Conservation (phyloP, 2,329 filamentous ascomycete species). For the Oidium heveae region DNA sequence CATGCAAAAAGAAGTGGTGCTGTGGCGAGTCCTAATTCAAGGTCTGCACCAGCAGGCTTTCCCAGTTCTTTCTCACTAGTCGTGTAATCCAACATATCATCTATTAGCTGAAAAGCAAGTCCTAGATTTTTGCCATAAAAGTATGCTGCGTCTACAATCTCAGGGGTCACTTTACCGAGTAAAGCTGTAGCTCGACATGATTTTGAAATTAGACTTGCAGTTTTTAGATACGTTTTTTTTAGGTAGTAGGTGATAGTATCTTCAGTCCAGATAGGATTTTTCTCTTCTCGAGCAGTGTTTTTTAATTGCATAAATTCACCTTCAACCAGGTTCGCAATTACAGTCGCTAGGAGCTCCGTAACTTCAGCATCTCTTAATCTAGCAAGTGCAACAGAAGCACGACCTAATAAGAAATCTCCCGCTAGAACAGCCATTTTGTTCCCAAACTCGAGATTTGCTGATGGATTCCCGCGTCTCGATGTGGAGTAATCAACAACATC, state of each 20-base stretch:
- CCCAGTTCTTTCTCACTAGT: constrained; percentile 62
- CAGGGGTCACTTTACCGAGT: constrained; percentile 48
- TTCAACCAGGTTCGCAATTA: constrained; percentile 92
- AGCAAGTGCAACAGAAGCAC: constrained; percentile 81
- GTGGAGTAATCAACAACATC: constrained; percentile 91
- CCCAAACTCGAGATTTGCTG: constrained; percentile 83
- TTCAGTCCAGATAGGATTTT: constrained; percentile 62
- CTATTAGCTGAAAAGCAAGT: constrained; percentile 86
- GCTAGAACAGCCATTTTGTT: constrained; percentile 98
- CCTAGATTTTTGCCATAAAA: constrained; percentile 81
- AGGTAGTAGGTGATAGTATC: constrained; percentile 82
- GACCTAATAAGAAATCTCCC: constrained; percentile 83
- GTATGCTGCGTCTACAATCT: constrained; percentile 79
- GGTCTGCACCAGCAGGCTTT: constrained; percentile 81
- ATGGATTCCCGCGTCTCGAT: constrained; percentile 58
- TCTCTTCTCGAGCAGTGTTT: constrained; percentile 78
- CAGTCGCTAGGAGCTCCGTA: constrained; percentile 77
- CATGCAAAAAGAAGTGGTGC: constrained; percentile 88
- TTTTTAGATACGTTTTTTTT: constrained; percentile 96
- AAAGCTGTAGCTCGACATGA: constrained; percentile 77
- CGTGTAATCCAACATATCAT: constrained; percentile 96
- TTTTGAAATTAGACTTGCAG: constrained; percentile 85
- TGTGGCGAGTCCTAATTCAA: constrained; percentile 81
- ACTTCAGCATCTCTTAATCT: constrained; percentile 82
- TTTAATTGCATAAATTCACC: constrained; percentile 99